Percentiles rank a stretch among this genome's conserved stretches.
These are phyloP conservation scores for Alnus rubra DNA, from an alignment of 306 rosid species.

Conservation along the genomic window DNA sequence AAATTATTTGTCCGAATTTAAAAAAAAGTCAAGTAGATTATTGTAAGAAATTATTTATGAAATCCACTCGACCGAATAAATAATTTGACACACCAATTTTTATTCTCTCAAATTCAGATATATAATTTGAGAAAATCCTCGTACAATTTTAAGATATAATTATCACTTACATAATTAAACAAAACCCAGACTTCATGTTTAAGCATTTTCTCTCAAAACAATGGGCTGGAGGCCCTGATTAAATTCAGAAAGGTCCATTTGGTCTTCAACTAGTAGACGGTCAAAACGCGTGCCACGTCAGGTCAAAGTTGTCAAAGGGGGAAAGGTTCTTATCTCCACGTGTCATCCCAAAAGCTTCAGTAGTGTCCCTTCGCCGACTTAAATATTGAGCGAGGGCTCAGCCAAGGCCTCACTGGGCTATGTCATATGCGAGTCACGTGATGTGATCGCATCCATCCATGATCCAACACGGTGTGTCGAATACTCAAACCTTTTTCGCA, in stretches of 20 bases:
- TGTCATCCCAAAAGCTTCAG: slow-evolving; percentile 23
- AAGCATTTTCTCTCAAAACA: neutral
- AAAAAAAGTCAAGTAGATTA: too few relatives aligned
- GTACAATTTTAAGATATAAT: too few relatives aligned
- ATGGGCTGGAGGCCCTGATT: neutral
- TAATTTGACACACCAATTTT: too few relatives aligned
- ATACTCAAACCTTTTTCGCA: neutral
- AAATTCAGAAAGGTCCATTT: neutral
- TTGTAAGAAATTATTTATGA: too few relatives aligned
- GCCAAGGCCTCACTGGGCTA: too few relatives aligned
- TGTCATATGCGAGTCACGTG: slow-evolving; percentile 29
- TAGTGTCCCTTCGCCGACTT: slow-evolving; percentile 38
- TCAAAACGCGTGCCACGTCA: slow-evolving; percentile 31
- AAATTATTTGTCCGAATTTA: too few relatives aligned
- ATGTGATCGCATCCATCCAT: neutral
- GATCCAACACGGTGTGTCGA: too few relatives aligned
- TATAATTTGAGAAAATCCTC: too few relatives aligned
- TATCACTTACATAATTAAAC: too few relatives aligned
- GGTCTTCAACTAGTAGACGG: slow-evolving; percentile 1
- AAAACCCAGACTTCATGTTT: too few relatives aligned
- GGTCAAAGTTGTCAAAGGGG: slow-evolving; percentile 38
- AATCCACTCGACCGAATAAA: too few relatives aligned
- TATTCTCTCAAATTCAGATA: too few relatives aligned
- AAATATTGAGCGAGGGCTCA: neutral
- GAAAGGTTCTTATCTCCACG: slow-evolving; percentile 8